These are phyloP conservation scores for Myochromella boudieri DNA, from an alignment of 768 basidiomycete genomes.

Conservation along the genomic window DNA sequence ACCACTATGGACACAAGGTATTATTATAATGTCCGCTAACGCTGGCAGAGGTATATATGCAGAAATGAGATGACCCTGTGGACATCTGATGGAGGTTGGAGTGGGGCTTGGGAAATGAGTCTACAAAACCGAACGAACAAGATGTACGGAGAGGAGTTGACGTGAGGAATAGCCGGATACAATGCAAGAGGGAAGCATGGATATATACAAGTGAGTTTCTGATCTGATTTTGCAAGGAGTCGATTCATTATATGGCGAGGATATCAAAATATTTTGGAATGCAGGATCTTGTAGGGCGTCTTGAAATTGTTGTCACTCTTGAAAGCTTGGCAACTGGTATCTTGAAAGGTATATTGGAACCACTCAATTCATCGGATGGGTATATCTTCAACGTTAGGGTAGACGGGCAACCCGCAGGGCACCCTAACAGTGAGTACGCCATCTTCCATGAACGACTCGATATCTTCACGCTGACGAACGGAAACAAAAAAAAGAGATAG, in stretches of 20 bases:
- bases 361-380: conserved; percentile 42
- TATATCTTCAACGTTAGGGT: conserved; percentile 48
- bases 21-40: not conserved
- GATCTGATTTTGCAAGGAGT: conserved; percentile 3
- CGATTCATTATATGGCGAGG: not conserved
- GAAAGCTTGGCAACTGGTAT: conserved; percentile 1
- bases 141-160: too few relatives aligned
- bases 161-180: not conserved
- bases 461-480: conserved; percentile 42
- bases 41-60: conserved; percentile 5
- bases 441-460: conserved; percentile 55
- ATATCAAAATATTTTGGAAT: not conserved
- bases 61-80: conserved; percentile 11
- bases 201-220: conserved; percentile 8
- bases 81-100: conserved; percentile 5
- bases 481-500: conserved; percentile 17
- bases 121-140: conserved; percentile 3
- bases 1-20: not conserved
- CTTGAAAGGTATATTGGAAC: conserved; percentile 1
- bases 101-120: conserved; percentile 4
- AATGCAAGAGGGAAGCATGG: not conserved
- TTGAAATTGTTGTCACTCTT: not conserved
- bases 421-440: conserved; percentile 62
- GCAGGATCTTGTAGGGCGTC: conserved; percentile 4
- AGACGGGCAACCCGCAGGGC: conserved; percentile 44